phyloP scores from a whole-genome alignment of 1,284 basidiomycete genomes.

The Leccinum subrobustum region DNA sequence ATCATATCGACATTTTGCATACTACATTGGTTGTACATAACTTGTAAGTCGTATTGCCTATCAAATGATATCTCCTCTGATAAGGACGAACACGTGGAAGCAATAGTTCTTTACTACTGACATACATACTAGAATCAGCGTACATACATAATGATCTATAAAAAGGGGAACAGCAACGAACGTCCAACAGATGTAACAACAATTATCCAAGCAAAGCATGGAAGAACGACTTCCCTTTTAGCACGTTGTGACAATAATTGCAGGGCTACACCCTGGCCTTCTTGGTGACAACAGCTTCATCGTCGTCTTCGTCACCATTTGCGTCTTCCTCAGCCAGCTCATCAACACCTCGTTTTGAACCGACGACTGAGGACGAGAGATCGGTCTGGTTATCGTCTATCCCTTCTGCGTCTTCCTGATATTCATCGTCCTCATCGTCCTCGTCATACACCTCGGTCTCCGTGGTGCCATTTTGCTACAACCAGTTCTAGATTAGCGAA shows the following conservation, averaged over 20 bases:
- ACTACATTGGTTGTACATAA: not conserved
- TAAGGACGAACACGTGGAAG: too few species aligned
- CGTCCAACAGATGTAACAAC: not conserved
- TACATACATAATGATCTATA: constrained; percentile 26
- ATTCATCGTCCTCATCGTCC: constrained; percentile 26
- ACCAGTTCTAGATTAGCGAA: not conserved
- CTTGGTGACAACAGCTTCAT: constrained; percentile 13
- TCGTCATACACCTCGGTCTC: constrained; percentile 3
- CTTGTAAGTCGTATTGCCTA: not conserved
- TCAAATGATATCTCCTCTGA: not conserved
- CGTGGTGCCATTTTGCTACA: constrained; percentile 21
- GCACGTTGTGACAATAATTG: not conserved
- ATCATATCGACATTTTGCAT: not conserved
- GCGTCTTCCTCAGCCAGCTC: constrained; percentile 19
- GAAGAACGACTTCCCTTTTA: not conserved
- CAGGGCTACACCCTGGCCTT: constrained; percentile 25
- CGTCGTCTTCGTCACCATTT: constrained; percentile 15
- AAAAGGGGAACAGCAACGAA: constrained; percentile 1
- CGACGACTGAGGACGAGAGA: constrained; percentile 2
- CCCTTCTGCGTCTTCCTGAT: constrained; percentile 17
- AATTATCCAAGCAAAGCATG: constrained; percentile 3
- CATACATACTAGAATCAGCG: constrained; percentile 1
- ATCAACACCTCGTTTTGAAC: constrained; percentile 28
- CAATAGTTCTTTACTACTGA: not conserved
- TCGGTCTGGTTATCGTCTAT: constrained; percentile 12